A percentile compares a stretch with the other conserved stretches of the same genome.
Evolutionary conservation across 176 grass and related monocot genomes (phyloP).

Genomic region (Carex littledalei): DNA sequence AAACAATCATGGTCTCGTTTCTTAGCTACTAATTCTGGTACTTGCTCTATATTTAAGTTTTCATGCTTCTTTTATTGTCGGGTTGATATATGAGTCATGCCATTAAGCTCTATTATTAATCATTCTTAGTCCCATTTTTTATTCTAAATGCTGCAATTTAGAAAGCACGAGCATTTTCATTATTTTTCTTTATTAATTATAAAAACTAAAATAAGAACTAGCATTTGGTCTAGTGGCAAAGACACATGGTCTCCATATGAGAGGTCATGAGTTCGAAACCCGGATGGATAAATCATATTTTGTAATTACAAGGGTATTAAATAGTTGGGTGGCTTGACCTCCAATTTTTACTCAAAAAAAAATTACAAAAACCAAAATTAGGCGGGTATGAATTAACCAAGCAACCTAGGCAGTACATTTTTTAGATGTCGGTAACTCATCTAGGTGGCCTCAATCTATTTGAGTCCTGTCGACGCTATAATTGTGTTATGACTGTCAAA

Average conservation of each 20-base stretch:
- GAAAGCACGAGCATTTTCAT: neutral
- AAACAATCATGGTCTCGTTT: constrained; percentile 72
- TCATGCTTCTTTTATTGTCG: neutral
- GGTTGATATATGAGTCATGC: neutral
- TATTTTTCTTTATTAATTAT: neutral
- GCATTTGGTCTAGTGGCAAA: too few species aligned
- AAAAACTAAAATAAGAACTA: neutral
- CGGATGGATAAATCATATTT: too few species aligned
- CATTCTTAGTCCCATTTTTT: neutral
- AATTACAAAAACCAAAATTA: neutral
- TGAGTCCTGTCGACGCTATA: neutral
- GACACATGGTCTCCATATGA: too few species aligned
- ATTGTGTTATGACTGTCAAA: neutral
- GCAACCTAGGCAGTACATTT: neutral
- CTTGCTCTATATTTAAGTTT: neutral
- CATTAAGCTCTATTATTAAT: neutral
- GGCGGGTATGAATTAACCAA: neutral
- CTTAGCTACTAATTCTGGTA: constrained; percentile 55
- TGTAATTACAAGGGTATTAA: too few species aligned
- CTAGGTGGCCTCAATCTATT: neutral
- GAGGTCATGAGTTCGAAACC: too few species aligned
- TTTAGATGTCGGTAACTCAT: neutral
- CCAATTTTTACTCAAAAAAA: too few species aligned
- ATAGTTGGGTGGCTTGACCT: too few species aligned
- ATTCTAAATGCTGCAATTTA: neutral